These are phyloP conservation scores for Psophocarpus tetragonolobus DNA, from an alignment of 306 rosid species.

Conservation along the genomic window DNA sequence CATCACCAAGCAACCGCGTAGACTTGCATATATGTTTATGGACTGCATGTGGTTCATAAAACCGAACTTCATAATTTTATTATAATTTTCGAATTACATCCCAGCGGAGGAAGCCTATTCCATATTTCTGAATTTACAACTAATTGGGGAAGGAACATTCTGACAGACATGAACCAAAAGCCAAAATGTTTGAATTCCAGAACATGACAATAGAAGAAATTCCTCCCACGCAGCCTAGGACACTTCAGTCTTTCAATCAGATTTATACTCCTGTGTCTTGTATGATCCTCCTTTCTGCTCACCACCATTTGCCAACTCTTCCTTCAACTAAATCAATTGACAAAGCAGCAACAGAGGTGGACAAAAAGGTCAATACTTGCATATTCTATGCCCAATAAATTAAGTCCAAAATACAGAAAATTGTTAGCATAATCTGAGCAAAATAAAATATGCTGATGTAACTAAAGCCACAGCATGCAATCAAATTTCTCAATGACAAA, in stretches of 20 bases:
- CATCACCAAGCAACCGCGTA: not conserved
- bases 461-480: not conserved
- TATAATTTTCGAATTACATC: constrained; percentile 3
- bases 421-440: not conserved
- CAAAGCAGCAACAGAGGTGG: not conserved
- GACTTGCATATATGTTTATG: not conserved
- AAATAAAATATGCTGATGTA: not conserved
- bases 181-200: constrained; percentile 33
- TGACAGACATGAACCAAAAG: constrained; percentile 18
- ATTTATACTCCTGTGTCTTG: constrained; percentile 49
- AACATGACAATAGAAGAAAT: constrained; percentile 32
- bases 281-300: constrained; percentile 54
- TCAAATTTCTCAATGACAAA: not conserved
- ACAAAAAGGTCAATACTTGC: not conserved
- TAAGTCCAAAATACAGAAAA: not conserved
- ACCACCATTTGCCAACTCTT: constrained; percentile 46
- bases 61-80: constrained; percentile 14
- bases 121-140: constrained; percentile 36
- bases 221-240: constrained; percentile 27
- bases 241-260: constrained; percentile 35
- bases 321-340: constrained; percentile 68
- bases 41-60: not conserved
- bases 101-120: constrained; percentile 18
- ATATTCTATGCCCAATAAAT: not conserved
- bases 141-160: constrained; percentile 19